These are phyloP conservation scores for Hymenoscyphus salicellus DNA, from an alignment of 2,329 filamentous ascomycete species.

Conservation along the genomic window DNA sequence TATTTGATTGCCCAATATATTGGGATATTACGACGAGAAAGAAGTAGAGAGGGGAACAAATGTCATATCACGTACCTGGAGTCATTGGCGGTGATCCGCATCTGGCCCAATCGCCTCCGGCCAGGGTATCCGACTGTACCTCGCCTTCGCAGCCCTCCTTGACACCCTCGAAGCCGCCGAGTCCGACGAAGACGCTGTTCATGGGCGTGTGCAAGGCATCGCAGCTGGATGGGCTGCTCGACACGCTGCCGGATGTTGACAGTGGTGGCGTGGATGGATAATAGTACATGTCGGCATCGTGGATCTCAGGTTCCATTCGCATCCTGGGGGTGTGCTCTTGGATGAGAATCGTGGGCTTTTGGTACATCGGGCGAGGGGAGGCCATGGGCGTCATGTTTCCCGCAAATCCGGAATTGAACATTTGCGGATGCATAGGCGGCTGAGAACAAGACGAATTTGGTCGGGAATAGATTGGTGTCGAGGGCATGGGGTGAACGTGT, in stretches of 20 bases:
- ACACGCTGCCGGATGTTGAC: conserved; percentile 78
- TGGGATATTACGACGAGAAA: background rate
- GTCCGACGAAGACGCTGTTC: conserved; percentile 72
- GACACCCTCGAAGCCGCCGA: conserved; percentile 63
- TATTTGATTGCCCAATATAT: conserved; percentile 5
- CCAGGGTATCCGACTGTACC: conserved; percentile 67
- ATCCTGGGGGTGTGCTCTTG: conserved; percentile 55
- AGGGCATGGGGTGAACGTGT: conserved; percentile 56
- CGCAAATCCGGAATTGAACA: conserved; percentile 33
- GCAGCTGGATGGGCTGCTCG: conserved; percentile 78
- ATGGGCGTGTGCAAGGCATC: conserved; percentile 80
- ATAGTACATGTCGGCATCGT: conserved; percentile 59
- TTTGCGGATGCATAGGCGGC: conserved; percentile 39
- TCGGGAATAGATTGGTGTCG: conserved; percentile 62
- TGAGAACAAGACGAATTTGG: conserved; percentile 66
- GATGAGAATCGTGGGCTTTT: conserved; percentile 71
- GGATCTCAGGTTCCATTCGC: conserved; percentile 73
- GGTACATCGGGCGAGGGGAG: conserved; percentile 68
- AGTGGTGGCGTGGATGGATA: conserved; percentile 85
- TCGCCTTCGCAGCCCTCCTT: conserved; percentile 72
- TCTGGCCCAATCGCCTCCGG: conserved; percentile 71
- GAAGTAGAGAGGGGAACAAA: background rate
- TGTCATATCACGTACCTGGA: conserved; percentile 66
- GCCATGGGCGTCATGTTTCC: conserved; percentile 66
- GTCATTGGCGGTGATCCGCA: conserved; percentile 82